Percentiles rank a stretch among this genome's conserved stretches.
Evolutionary conservation across 2,329 filamentous ascomycete species (phyloP).

Genomic region (Colletotrichum lupini): DNA sequence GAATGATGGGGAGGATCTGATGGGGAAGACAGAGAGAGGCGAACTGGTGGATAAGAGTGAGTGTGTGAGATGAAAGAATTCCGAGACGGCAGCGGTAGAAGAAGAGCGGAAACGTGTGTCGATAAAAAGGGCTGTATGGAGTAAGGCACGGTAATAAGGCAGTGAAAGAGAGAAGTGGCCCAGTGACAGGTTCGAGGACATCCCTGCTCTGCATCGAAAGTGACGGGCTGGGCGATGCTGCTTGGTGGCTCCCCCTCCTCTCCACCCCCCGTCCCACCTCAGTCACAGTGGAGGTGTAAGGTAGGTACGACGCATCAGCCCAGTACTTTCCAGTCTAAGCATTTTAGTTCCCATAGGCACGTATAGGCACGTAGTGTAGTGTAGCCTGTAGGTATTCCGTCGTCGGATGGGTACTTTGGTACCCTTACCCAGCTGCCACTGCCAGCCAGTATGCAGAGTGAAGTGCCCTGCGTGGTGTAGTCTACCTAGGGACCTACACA

Average conservation of each 20-base stretch:
- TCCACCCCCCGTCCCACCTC: no score
- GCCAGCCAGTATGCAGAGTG: not conserved
- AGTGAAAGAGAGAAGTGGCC: not conserved
- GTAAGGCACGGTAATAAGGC: no score
- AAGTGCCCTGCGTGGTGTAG: no score
- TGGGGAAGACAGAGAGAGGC: not conserved
- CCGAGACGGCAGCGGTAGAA: not conserved
- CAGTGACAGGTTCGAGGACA: slow-evolving; percentile 12
- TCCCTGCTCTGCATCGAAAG: slow-evolving; percentile 4
- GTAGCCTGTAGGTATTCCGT: not conserved
- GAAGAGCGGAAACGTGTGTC: slow-evolving; percentile 20
- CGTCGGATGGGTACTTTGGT: not conserved
- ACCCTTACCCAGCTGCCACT: slow-evolving; percentile 4
- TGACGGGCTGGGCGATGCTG: slow-evolving; percentile 6
- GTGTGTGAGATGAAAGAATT: slow-evolving; percentile 23
- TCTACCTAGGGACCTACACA: no score
- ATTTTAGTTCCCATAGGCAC: not conserved
- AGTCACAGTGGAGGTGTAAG: not conserved
- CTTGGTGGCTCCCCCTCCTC: not conserved
- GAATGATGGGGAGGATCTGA: not conserved
- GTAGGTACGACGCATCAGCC: not conserved
- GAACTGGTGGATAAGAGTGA: not conserved
- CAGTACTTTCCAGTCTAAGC: not conserved
- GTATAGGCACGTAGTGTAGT: no score
- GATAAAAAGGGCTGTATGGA: slow-evolving; percentile 21